These are phyloP conservation scores for Daedaleopsis sinensis DNA, from an alignment of 768 basidiomycete species.

Conservation along the genomic window DNA sequence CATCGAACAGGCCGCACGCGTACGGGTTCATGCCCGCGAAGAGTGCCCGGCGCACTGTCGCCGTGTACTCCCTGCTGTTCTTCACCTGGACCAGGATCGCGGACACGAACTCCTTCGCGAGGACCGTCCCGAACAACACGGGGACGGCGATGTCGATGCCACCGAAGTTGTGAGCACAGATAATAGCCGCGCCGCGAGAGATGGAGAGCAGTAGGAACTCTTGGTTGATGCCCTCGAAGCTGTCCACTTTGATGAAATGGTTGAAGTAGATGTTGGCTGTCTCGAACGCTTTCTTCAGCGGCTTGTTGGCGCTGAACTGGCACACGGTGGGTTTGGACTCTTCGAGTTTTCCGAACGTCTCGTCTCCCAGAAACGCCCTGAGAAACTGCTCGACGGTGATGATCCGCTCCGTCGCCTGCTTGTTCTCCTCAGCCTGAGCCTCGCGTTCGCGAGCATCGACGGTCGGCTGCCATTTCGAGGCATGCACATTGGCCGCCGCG, in stretches of 20 bases:
- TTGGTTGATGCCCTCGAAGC: slow-evolving; percentile 22
- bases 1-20: slow-evolving; percentile 19
- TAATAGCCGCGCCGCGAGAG: slow-evolving; percentile 31
- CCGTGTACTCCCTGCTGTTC: slow-evolving; percentile 23
- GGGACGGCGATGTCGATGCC: slow-evolving; percentile 35
- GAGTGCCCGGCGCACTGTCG: slow-evolving; percentile 13
- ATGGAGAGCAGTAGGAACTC: slow-evolving; percentile 26
- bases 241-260: slow-evolving; percentile 34
- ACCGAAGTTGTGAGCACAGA: slow-evolving; percentile 28
- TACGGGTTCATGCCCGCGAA: slow-evolving; percentile 33
- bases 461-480: no score
- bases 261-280: slow-evolving; percentile 32
- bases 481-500: no score
- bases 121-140: slow-evolving; percentile 18
- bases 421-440: not conserved
- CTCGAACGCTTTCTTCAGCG: slow-evolving; percentile 23
- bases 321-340: no score
- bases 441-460: not conserved
- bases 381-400: slow-evolving; percentile 15
- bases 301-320: not conserved
- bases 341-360: not conserved
- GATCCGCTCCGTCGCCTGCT: slow-evolving; percentile 2
- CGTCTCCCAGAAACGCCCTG: slow-evolving; percentile 11
- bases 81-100: slow-evolving; percentile 33
- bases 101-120: slow-evolving; percentile 21